Base-by-base conservation (phyloP, 208 protist species). In the Vickermania spadyakhi region DNA sequence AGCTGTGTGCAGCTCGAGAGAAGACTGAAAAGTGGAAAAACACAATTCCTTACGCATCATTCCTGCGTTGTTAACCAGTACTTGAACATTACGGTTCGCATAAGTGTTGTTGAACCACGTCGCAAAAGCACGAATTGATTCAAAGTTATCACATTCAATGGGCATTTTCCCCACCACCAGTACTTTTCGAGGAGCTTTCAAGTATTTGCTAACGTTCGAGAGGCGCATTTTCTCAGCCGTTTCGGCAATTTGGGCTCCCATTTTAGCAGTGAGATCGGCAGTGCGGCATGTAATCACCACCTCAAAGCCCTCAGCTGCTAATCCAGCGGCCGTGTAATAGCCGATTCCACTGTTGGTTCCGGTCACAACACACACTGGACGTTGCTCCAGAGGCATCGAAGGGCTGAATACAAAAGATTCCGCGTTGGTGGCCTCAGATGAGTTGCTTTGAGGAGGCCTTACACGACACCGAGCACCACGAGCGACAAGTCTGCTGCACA, bases 311-410 rank as follows among this genome's bases (percentile, higher is more conserved):
- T 85, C 79, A 53, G 62, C 73, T 21, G 89, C 89, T 23, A 96
- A 59, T 1, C 77, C 73, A 13, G 86, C 70, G 0, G 86, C 89
- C 1, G 86, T 96, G 68, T 86, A 73, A 61, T 77, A 91, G 5
- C 89, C 89, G 52, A 96, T 92, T 13, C 89, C 89, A 59, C 79
- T 86, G 70, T 96, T 96, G 28, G 86, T 91, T n/a, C 89, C 89
- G 4, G 89, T 96, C 55, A 96, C 89, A 7, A 96, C 72, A 29
- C 84, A 86, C 31, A 94, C 91, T 0, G 82, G 82, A 14, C 86
- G 72, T 55, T 81, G 75, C 18, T 61, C 58, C 3, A 69, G 50
- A 23, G 56, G 58, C 80, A 90, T 88, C 49, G 77, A 64, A 11
- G 55, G 66, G 14, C 66, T 71, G 58, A 93, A 63, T 26, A 87